phyloP scores from a whole-genome alignment of 441 rosid genomes.

The Populus hybrid region DNA sequence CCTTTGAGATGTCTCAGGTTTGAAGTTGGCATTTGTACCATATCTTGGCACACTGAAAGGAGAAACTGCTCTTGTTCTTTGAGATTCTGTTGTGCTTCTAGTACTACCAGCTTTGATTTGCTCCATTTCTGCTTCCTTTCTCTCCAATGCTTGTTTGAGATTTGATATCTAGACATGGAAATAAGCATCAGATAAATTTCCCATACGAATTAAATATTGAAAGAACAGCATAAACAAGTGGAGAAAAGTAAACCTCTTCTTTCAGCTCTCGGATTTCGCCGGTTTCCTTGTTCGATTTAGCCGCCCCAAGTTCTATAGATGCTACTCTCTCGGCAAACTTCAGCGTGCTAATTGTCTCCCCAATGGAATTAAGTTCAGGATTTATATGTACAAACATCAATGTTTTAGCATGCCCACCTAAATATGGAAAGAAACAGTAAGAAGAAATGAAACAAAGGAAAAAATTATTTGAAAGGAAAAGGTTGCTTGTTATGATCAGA shows the following conservation, averaged over 20 bases:
- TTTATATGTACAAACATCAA: conserved; percentile 91
- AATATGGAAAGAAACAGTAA: not conserved
- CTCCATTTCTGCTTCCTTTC: conserved; percentile 83
- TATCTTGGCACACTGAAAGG: conserved; percentile 69
- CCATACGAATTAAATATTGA: too few species aligned
- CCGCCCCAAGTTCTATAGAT: conserved; percentile 90
- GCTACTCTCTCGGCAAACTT: conserved; percentile 96
- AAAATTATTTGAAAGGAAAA: not conserved
- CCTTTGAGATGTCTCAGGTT: conserved; percentile 53
- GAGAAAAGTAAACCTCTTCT: conserved; percentile 60
- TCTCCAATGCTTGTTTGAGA: conserved; percentile 69
- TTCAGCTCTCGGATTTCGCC: conserved; percentile 85
- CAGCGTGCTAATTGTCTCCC: conserved; percentile 91
- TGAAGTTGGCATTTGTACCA: conserved; percentile 38
- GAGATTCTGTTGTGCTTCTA: conserved; percentile 49
- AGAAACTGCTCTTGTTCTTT: conserved; percentile 77
- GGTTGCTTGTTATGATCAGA: not conserved
- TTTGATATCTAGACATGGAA: conserved; percentile 51
- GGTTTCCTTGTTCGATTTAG: conserved; percentile 82
- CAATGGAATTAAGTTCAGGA: conserved; percentile 74
- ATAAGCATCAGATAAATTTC: not conserved
- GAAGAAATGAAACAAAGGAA: conserved; percentile 1
- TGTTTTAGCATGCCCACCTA: conserved; percentile 97
- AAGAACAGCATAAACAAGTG: not conserved
- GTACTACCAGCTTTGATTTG: conserved; percentile 46